Evolutionary conservation across 192 early-diverging fungal species (phyloP).

Genomic region (Backusella mclennaniae): DNA sequence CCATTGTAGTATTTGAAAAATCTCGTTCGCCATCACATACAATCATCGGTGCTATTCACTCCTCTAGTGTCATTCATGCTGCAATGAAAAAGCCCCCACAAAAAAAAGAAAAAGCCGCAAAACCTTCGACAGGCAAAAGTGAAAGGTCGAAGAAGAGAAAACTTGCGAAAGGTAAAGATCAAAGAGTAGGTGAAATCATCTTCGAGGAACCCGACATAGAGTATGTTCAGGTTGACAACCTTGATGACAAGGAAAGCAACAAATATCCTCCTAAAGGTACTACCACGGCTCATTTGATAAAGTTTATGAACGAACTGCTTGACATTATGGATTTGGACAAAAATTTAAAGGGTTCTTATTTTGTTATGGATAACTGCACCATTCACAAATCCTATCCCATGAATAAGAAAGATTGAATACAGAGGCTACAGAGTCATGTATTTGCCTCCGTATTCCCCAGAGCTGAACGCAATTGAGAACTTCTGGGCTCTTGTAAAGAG

Average conservation of each 20-base stretch:
- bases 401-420: slow-evolving; percentile 1
- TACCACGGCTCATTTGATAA: not conserved
- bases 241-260: too few relatives aligned
- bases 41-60: slow-evolving; percentile 19
- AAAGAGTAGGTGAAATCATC: too few relatives aligned
- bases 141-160: too few relatives aligned
- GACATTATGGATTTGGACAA: not conserved
- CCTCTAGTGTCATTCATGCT: slow-evolving; percentile 9
- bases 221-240: too few relatives aligned
- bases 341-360: not conserved
- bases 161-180: too few relatives aligned
- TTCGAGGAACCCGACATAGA: too few relatives aligned
- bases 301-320: slow-evolving; percentile 5
- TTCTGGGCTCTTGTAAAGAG: not conserved
- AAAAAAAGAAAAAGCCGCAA: too few relatives aligned
- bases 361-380: not conserved
- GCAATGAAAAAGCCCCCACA: not conserved
- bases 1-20: slow-evolving; percentile 7
- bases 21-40: slow-evolving; percentile 11
- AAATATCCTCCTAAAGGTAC: too few relatives aligned
- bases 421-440: slow-evolving; percentile 7
- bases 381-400: slow-evolving; percentile 5
- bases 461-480: not conserved
- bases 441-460: not conserved
- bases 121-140: too few relatives aligned